Base-by-base conservation (phyloP, 768 basidiomycete genomes). In the Xerocomus brunneocitrinus region DNA sequence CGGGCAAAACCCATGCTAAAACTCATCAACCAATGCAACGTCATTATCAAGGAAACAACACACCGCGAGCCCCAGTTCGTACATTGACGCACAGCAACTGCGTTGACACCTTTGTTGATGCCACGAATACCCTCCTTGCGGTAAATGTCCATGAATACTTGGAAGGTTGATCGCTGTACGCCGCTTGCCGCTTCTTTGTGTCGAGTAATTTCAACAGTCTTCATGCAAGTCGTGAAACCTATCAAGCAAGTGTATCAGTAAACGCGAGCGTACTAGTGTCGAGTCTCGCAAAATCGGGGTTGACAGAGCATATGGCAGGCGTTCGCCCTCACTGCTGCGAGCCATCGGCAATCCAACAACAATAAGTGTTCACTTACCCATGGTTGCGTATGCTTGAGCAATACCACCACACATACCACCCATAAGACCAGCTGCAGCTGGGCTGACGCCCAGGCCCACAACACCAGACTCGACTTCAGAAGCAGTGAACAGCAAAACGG, bases 141-240 rank as follows among this genome's bases (percentile, higher is more conserved):
- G 71, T 93, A 97, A 63, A 98, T 98, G 64, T 98, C 95, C 59
- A 78, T 84, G 67, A 98, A 99, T 47, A 98, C 86, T 41, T 87
- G 87, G 85, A 91, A 95, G 2, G 95, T 98, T 49, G 89, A 91
- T 10, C 93, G 91, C 67, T 91, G 87, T 39, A 85, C 79, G 38
- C 97, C 97, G 28, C 80, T 70, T 14, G 87, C 83, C 24, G 85
- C 89, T 62, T 91, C 89, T 73, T 99, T 99, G 66, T 90, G 88
- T 62, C 95, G 87, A 45, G 95, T 98, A 60, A 98, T 98, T 72
- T 95, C 94, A 58, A 83, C 97, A 22, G 97, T 99, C 75, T 99
- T 99, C 97, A 99, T 99, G 73, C 93, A 97, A 40, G 95, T 98
- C 73, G 93, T 95, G 76, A 98, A 93, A 62, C 95, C 94, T 97